Evolutionary conservation across 83 land plant genomes (phyloP).

Genomic region (Thuja plicata): DNA sequence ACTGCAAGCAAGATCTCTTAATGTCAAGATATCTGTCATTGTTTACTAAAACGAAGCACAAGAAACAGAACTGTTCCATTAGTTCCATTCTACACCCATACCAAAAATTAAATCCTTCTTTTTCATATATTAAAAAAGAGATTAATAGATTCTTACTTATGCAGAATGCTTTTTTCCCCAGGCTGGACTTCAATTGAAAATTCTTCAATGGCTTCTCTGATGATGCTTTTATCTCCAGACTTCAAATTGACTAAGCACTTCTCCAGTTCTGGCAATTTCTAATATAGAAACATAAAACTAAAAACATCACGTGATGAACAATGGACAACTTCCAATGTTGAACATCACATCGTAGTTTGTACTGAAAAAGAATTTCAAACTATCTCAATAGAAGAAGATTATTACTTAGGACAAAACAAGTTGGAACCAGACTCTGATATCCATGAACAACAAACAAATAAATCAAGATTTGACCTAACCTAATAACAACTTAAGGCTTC

Average conservation of each 20-base stretch:
- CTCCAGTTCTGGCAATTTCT: conserved; percentile 73
- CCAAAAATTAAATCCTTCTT: background rate
- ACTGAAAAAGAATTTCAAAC: background rate
- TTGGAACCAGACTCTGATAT: background rate
- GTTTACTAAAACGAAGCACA: background rate
- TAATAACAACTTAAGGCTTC: background rate
- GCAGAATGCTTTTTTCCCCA: conserved; percentile 56
- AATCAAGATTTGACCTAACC: background rate
- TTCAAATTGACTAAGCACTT: conserved; percentile 50
- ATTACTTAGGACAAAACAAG: background rate
- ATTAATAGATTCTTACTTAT: conserved; percentile 39
- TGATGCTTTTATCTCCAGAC: conserved; percentile 44
- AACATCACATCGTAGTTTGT: background rate
- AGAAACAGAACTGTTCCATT: background rate
- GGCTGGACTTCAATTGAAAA: conserved; percentile 46
- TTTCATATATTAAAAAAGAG: background rate
- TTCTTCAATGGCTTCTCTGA: conserved; percentile 53
- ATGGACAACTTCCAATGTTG: conserved; percentile 1
- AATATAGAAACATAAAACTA: conserved; percentile 3
- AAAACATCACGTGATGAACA: background rate
- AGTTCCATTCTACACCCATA: background rate
- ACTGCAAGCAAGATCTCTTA: conserved; percentile 28
- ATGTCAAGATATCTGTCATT: background rate
- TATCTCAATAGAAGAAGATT: background rate
- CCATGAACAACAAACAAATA: background rate